Base-by-base conservation (phyloP, 768 basidiomycete species). In the Boletus subparvulus region DNA sequence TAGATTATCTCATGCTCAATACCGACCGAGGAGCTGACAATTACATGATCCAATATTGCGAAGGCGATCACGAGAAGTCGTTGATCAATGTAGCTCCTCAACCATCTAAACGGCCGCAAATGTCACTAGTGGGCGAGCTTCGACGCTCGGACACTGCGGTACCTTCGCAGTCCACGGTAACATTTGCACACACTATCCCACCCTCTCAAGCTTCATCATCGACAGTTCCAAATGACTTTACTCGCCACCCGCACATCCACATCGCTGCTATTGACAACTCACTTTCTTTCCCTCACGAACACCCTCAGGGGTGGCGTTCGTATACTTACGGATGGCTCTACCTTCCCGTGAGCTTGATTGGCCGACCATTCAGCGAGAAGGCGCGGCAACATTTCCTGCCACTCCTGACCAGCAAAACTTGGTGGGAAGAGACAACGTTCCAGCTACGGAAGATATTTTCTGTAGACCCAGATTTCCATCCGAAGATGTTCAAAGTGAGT, bases 251-350 rank as follows among this genome's bases (percentile, higher is more conserved):
- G 2, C 92, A 94, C 67, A 85, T 94, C 42, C 92, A 94, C 66
- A 90, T 94, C 54, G 92, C 93, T 44, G 93, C 93, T 11, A 96
- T 96, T 59, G 94, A 95, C 67, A 95, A 95, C 70, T 94, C 91
- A 0, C 81, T 96, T 37, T 90, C 91, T 3, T 96, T 94, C 65
- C 94, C 94, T 26, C 91, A 94, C 61, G 88, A 93, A 65, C 92
- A 95, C 63, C 94, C 94, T 0, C 82, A 84, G 56, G 92, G 84
- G 32, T 85, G 83, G 83, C 80, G 85, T 39, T 86, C 86, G 13
- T 94, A 88, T 66, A 90, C 92, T 1, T 95, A 92, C 61, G 92
- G 91, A 28, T 93, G 92, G 92, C 69, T 94, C 40, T 93, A 88
- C 68, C 78, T 94, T 13, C 92, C 92, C 3, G 91, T 93, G 46